Evolutionary conservation across 2,329 filamentous ascomycete species (phyloP), one percentile per base, ranked within the genome.

Genomic region (Colletotrichum liaoningense): DNA sequence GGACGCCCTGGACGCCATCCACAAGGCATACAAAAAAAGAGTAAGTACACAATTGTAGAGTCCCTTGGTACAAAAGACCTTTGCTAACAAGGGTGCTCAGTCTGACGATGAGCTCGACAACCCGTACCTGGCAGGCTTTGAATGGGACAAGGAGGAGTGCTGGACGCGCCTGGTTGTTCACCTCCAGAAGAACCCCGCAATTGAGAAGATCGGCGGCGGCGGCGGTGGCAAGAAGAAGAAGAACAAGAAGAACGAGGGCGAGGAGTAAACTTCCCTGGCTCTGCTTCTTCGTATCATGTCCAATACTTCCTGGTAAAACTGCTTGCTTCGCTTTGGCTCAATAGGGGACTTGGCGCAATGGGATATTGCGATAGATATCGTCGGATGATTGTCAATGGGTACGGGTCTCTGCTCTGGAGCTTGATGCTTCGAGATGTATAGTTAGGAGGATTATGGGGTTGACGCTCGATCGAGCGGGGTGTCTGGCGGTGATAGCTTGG

Each of bases 1-100:
- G 88, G 96, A 98, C 84, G 95, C 95, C 72, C 83, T 98, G 83
- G 95, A 98, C 83, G 96, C 95, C 79, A 98, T 98, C 85, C 89
- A 98, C 89, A 98, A 98, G 88, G 91, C 94, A 78, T 97, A 94
- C 89, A 97, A 97, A 90, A 98, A 98, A 91, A 93, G 95, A 90
- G 96, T 95, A 85, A 78, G 91, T 83, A 12, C n/a, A 16, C 3
- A 6, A 19, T 5, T 5, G 3, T 16, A 19, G 19, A 38, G 14
- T 8, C 6, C 8, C 26, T 5, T 28, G 26, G 26, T 28, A 6
- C 5, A 28, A 28, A 28, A 28, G 26, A 16, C 2, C 4, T 5
- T 0, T 22, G 65, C 55, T 57, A 11, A 55, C 42, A 54, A 28
- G 52, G 19, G 1, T 33, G 42, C 69, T 75, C 78, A 98, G 95